Base-by-base conservation (phyloP, 2,329 filamentous ascomycete genomes). In the Cercospora zeae-maydis region DNA sequence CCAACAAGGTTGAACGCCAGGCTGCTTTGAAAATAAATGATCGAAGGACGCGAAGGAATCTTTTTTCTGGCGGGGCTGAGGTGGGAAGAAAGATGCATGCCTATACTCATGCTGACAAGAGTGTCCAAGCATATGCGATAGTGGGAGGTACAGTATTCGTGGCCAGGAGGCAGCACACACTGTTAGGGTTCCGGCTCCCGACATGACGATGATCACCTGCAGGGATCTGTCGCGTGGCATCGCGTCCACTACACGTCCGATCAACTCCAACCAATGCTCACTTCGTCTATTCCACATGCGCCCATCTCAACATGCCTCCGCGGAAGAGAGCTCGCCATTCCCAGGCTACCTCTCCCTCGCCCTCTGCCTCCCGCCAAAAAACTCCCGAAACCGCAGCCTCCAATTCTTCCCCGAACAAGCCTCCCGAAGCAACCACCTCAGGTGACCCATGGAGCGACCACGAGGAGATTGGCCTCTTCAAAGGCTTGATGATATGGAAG, bases 391-490 rank as follows among this genome's bases (percentile, higher is more conserved):
- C 45, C 3, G 33, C 57, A 14, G 31, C 30, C 0, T 59, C 67
- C 6, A 74, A 76, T 19, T 75, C 77, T 27, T 69, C 75, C 2
- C 72, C 72, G 8, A 52, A 59, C 14, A 59, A 59, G 24, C 31
- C 45, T 27, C 34, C 57, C 31, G 45, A 49, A 31, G 19, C 31
- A 14, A 21, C 13, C 13, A 24, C 55, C 16, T 14, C 27, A 54
- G 84, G 86, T 61, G 91, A 93, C 67, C 85, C 88, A 27, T 99
- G 95, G 95, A 97, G 92, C 3, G 93, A 96, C 72, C 93, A 97
- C 73, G 95, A 99, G 77, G 89, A 96, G 69, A 92, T 91, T 1
- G 93, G 92, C 42, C 83, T 99, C 0, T 92, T 96, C 79, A 97
- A 97, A 75, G 92, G 88, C 58, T 89, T 98, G 69, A 93, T 98